phyloP scores from a whole-genome alignment of 78 protist genomes.

The Corallochytrium limacisporum region DNA sequence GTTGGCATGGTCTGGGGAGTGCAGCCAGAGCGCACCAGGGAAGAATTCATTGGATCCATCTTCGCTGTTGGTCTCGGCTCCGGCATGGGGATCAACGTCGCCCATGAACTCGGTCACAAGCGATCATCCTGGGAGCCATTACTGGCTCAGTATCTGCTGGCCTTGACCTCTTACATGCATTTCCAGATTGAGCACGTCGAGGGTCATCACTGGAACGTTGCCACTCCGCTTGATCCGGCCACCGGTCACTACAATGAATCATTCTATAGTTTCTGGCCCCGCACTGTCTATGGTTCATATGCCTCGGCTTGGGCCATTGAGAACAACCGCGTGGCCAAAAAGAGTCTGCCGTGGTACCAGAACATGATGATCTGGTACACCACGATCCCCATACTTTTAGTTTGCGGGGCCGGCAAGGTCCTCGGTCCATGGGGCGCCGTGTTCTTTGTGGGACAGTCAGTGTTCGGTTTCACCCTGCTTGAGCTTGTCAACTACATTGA shows the following conservation, averaged over 20 bases:
- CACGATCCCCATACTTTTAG: too few species aligned
- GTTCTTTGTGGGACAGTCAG: background rate
- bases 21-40: background rate
- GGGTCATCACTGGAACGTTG: conserved; percentile 14
- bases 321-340: background rate
- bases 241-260: conserved; percentile 2
- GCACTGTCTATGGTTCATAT: background rate
- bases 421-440: background rate
- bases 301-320: background rate
- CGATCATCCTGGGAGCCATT: background rate
- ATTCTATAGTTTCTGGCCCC: conserved; percentile 8
- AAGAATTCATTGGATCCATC: background rate
- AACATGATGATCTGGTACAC: too few species aligned
- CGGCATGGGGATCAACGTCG: conserved; percentile 17
- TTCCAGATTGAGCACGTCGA: conserved; percentile 12
- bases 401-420: too few species aligned
- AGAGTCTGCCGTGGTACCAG: background rate
- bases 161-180: background rate
- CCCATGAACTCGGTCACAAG: conserved; percentile 29
- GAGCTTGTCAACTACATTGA: conserved; percentile 22
- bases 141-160: background rate
- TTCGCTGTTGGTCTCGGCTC: background rate
- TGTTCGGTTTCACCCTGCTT: conserved; percentile 12
- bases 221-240: conserved; percentile 19
- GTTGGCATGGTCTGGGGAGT: background rate